Conservation (phyloP, 768 basidiomycete genomes). For the Xerocomus spinulosus region DNA sequence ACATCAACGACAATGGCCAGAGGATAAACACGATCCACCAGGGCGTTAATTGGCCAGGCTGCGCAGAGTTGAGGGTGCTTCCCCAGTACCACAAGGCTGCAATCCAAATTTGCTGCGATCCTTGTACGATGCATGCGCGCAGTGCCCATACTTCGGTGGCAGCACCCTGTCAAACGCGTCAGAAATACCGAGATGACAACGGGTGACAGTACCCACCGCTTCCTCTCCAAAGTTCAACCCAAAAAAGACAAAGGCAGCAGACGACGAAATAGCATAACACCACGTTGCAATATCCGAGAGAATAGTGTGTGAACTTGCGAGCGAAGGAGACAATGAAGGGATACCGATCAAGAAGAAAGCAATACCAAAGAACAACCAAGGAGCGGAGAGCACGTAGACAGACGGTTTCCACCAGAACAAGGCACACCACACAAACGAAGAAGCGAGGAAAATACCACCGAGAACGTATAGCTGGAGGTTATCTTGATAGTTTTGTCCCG, state of each 20-base stretch:
- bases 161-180: constrained; percentile 55
- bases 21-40: constrained; percentile 81
- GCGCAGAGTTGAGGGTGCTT: constrained; percentile 59
- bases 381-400: constrained; percentile 76
- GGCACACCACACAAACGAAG: constrained; percentile 85
- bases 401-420: constrained; percentile 88
- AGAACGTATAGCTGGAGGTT: constrained; percentile 84
- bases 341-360: constrained; percentile 91
- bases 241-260: constrained; percentile 90
- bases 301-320: constrained; percentile 58
- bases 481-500: constrained; percentile 80
- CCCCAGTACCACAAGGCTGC: constrained; percentile 98
- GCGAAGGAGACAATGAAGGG: constrained; percentile 62
- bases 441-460: constrained; percentile 81
- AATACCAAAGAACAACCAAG: constrained; percentile 88
- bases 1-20: constrained; percentile 79
- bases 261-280: constrained; percentile 89
- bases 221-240: constrained; percentile 97
- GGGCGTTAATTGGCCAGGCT: constrained; percentile 54
- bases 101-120: constrained; percentile 94
- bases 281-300: constrained; percentile 80
- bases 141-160: constrained; percentile 93
- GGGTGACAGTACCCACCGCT: constrained; percentile 51
- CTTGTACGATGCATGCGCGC: constrained; percentile 89
- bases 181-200: constrained; percentile 1